Evolutionary conservation across 2,329 filamentous ascomycete genomes (phyloP).

Genomic region (Macrophomina pseudophaseolina): DNA sequence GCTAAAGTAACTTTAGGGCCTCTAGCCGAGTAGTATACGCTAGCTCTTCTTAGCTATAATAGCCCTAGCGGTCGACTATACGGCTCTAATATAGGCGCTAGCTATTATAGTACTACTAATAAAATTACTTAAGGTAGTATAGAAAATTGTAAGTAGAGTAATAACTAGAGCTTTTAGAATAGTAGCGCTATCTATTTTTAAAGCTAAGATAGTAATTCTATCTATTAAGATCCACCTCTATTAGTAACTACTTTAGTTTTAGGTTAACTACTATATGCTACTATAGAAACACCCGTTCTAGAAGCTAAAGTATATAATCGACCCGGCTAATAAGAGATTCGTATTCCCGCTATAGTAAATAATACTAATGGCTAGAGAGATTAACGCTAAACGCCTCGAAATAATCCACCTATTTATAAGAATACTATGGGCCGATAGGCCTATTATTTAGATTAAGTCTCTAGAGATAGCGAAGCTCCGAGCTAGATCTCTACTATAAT

Average conservation of each 20-base stretch:
- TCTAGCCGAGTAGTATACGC: slow-evolving; percentile 31
- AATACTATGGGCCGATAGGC: background rate
- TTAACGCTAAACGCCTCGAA: no score
- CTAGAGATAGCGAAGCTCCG: background rate
- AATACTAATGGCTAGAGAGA: no score
- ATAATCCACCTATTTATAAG: background rate
- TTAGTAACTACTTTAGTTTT: slow-evolving; percentile 2
- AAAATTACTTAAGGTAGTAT: background rate
- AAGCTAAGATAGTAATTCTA: slow-evolving; percentile 7
- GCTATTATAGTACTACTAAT: background rate
- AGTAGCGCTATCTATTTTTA: slow-evolving; percentile 9
- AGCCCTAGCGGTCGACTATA: slow-evolving; percentile 36
- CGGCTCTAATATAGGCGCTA: slow-evolving; percentile 32
- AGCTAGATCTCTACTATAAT: no score
- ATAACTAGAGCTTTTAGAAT: slow-evolving; percentile 16
- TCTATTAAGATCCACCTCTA: background rate
- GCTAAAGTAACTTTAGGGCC: slow-evolving; percentile 13
- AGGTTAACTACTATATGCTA: background rate
- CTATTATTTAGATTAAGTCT: background rate
- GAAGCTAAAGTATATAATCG: no score
- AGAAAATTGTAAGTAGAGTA: slow-evolving; percentile 3
- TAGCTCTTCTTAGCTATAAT: slow-evolving; percentile 35
- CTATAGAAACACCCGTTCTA: background rate
- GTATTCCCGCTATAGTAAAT: no score
- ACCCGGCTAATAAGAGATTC: no score